Percentiles rank a stretch among this genome's conserved stretches.
These are phyloP conservation scores for Hemisphaericaspora xylofermentans DNA, from an alignment of 1,139 yeast genomes.

Conservation along the genomic window DNA sequence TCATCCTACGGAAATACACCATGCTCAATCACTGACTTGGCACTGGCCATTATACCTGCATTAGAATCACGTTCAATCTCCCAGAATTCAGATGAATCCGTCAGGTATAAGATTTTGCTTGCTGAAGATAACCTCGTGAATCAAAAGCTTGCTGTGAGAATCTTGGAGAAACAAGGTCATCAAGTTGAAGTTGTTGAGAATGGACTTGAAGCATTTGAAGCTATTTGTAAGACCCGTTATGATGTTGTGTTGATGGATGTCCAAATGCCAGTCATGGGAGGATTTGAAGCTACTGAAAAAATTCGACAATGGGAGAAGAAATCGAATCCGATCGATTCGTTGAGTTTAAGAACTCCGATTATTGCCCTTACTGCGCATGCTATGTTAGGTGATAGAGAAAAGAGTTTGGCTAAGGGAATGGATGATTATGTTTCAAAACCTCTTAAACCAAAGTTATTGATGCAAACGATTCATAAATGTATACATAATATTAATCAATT, in stretches of 20 bases:
- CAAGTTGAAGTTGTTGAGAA: conserved; percentile 81
- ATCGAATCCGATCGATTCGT: conserved; percentile 68
- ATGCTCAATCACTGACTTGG: conserved; percentile 76
- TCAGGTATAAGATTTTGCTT: conserved; percentile 68
- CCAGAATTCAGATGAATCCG: conserved; percentile 75
- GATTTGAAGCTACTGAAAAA: conserved; percentile 84
- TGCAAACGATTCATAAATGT: conserved; percentile 83
- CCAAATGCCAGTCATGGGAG: conserved; percentile 95
- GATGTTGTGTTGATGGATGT: conserved; percentile 91
- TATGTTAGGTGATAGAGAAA: conserved; percentile 85
- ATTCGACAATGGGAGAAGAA: conserved; percentile 87
- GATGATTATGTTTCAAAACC: conserved; percentile 89
- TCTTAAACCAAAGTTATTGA: conserved; percentile 73
- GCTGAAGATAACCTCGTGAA: conserved; percentile 89
- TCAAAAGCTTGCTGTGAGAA: conserved; percentile 82
- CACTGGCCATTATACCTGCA: conserved; percentile 81
- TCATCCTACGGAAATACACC: conserved; percentile 89
- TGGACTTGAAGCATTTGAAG: conserved; percentile 80
- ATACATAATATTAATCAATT: conserved; percentile 66
- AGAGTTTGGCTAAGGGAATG: conserved; percentile 85
- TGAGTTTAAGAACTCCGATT: conserved; percentile 71
- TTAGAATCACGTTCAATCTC: conserved; percentile 80
- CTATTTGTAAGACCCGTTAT: conserved; percentile 61
- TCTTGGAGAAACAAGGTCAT: conserved; percentile 81
- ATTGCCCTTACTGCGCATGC: conserved; percentile 92